Base-by-base conservation (phyloP, 148 eudicot genomes). In the Spergularia bocconei region DNA sequence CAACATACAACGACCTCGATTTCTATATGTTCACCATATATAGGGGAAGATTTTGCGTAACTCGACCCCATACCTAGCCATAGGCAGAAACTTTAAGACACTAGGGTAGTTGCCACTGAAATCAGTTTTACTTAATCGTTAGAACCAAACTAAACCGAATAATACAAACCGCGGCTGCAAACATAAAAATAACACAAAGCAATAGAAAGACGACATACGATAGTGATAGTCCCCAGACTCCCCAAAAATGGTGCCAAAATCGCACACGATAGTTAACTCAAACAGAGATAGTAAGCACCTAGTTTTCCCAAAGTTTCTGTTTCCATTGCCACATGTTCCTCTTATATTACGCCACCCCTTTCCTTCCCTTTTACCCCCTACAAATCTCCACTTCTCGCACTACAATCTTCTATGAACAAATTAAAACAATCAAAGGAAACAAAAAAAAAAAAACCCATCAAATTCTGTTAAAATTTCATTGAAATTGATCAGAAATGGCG, bases 401-500 rank as follows among this genome's bases (percentile, higher is more conserved):
- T 19, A 38, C 71, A 75, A 55, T 29, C 16, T 67, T 57, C 44
- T 67, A 9, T 6, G 7, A 44, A 44, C 48, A 44, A 44, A 44
- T 4, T 44, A 44, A 58, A 51, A 14, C 2, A 19, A n/a, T n/a
- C n/a, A n/a, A 13, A 59, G 10, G 0, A 25, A 2, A 1, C 6
- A 38, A 55, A 41, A 72, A 39, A n/a, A n/a, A n/a, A 58, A 5
- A 14, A 23, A 12, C 0, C 39, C 52, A 23, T 47, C 15, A 6
- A 15, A 4, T 47, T 73, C 48, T 60, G 54, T 47, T 5, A 39
- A 50, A 51, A 62, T 5, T 0, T 51, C 1, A n/a, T 12, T 17
- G 36, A 17, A 54, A 59, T 14, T 56, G 15, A 17, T 21, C 51
- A 69, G 57, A 71, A 52, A 88, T 88, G 97, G 84, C 84, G n/a